Evolutionary conservation across 306 rosid species (phyloP).

Genomic region (Erythrophleum fordii): DNA sequence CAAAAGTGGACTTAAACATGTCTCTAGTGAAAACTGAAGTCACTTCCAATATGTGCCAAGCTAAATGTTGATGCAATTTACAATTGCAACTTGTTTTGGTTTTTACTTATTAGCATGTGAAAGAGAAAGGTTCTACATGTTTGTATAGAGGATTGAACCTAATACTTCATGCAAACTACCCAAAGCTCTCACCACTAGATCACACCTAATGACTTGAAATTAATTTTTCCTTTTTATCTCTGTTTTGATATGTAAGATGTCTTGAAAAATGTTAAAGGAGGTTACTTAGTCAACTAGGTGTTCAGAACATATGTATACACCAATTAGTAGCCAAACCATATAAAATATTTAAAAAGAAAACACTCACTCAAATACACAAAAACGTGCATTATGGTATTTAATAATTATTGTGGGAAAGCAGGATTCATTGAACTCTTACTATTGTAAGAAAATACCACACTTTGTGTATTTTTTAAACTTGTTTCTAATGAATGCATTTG

Average conservation of each 20-base stretch:
- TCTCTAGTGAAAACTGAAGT: conserved; percentile 18
- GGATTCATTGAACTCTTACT: too few relatives aligned
- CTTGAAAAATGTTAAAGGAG: conserved; percentile 20
- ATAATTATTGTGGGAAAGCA: too few relatives aligned
- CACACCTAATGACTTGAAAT: background rate
- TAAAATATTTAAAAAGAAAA: too few relatives aligned
- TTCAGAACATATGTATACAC: too few relatives aligned
- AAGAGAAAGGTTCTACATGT: background rate
- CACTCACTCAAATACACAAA: too few relatives aligned
- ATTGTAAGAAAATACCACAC: too few relatives aligned
- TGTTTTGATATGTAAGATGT: conserved; percentile 1
- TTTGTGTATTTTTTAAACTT: too few relatives aligned
- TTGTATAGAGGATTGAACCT: background rate
- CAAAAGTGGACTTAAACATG: conserved; percentile 30
- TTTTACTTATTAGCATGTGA: background rate
- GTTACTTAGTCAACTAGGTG: background rate
- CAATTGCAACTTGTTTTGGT: conserved; percentile 18
- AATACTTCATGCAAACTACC: background rate
- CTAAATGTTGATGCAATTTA: background rate
- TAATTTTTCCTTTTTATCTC: background rate
- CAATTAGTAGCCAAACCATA: too few relatives aligned
- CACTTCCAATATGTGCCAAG: conserved; percentile 6
- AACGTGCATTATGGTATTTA: too few relatives aligned
- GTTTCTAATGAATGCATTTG: too few relatives aligned
- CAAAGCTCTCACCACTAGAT: background rate